Conservation (phyloP, 2,329 filamentous ascomycete species). For the Fusarium tjaetaba region DNA sequence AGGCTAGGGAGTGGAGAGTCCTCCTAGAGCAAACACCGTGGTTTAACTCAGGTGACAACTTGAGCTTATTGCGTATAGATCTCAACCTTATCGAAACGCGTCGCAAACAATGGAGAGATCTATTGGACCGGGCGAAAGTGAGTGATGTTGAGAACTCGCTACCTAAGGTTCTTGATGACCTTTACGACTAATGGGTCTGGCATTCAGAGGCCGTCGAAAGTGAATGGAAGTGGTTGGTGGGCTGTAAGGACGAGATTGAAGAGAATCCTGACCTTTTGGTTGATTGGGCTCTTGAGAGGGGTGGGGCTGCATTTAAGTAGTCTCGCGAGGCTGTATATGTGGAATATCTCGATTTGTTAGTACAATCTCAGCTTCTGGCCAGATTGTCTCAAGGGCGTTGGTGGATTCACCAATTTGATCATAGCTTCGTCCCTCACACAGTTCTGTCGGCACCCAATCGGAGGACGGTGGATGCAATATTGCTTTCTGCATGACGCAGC, state of each 20-base stretch:
- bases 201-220: not conserved
- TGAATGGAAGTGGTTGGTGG: not conserved
- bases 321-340: no score
- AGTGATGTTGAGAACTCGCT: not conserved
- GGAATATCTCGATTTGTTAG: no score
- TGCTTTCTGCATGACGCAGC: no score
- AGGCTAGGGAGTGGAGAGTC: not conserved
- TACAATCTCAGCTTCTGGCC: no score
- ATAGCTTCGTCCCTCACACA: no score
- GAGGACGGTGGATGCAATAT: no score
- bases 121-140: not conserved
- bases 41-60: rapidly evolving
- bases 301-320: not conserved
- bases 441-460: no score
- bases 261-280: not conserved
- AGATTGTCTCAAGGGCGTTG: no score
- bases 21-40: not conserved
- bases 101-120: not conserved
- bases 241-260: not conserved
- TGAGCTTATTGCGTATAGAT: not conserved
- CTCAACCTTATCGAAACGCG: not conserved
- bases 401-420: no score
- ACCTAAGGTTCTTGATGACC: not conserved
- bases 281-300: not conserved
- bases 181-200: not conserved